Percentiles rank a stretch among this genome's conserved stretches.
Conservation (phyloP, 1,284 basidiomycete species). For the Stereum hirsutum region DNA sequence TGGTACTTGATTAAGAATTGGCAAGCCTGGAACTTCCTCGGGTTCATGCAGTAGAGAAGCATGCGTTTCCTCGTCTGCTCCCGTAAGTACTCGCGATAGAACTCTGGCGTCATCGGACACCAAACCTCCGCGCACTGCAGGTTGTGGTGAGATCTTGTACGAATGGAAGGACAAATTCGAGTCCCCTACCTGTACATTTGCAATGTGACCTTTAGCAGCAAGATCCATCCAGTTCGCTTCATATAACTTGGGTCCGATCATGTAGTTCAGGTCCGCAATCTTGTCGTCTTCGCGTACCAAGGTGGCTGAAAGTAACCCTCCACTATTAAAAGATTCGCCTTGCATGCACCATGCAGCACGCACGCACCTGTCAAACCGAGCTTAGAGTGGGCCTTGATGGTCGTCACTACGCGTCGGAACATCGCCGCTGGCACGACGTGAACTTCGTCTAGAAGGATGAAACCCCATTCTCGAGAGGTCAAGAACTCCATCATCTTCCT, state of each 20-base stretch:
- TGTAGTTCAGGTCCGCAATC: slow-evolving; percentile 96
- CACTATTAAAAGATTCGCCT: slow-evolving; percentile 3
- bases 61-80: slow-evolving; percentile 91
- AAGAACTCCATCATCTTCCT: slow-evolving; percentile 99
- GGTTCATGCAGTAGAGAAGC: slow-evolving; percentile 99
- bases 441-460: slow-evolving; percentile 92
- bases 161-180: neutral
- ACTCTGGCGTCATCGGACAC: slow-evolving; percentile 99
- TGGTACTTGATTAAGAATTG: slow-evolving; percentile 99
- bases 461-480: slow-evolving; percentile 91
- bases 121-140: slow-evolving; percentile 94
- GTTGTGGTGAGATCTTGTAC: neutral
- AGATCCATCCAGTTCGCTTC: slow-evolving; percentile 99
- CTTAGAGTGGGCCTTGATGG: slow-evolving; percentile 96
- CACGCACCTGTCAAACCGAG: slow-evolving; percentile 81
- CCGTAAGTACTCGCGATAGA: slow-evolving; percentile 95
- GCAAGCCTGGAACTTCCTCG: slow-evolving; percentile 98
- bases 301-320: slow-evolving; percentile 51
- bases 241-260: slow-evolving; percentile 99
- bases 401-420: slow-evolving; percentile 93
- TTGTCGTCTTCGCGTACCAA: slow-evolving; percentile 99
- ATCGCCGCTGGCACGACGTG: slow-evolving; percentile 97
- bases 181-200: slow-evolving; percentile 86
- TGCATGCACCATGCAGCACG: neutral
- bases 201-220: slow-evolving; percentile 98